A percentile compares a stretch with the other conserved stretches of the same genome.
Evolutionary conservation across 2,329 filamentous ascomycete genomes (phyloP).

Genomic region (Trichophyton benhamiae): DNA sequence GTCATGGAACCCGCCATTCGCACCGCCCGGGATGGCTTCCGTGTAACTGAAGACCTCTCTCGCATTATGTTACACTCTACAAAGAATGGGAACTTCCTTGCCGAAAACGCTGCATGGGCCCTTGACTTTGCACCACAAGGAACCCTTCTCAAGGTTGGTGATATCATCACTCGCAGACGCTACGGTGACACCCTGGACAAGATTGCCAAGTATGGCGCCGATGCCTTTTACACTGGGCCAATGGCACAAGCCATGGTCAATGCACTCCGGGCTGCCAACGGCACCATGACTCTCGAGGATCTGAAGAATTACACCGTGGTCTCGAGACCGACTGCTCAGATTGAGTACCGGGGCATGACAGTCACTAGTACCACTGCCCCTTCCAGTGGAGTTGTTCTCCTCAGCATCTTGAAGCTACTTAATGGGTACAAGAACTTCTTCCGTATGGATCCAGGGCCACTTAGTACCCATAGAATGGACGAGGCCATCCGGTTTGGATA

Average conservation of each 20-base stretch:
- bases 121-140: constrained; percentile 81
- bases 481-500: constrained; percentile 89
- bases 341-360: constrained; percentile 57
- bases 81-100: constrained; percentile 50
- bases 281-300: constrained; percentile 77
- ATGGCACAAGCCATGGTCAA: constrained; percentile 63
- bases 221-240: constrained; percentile 61
- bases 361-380: constrained; percentile 58
- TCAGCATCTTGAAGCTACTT: constrained; percentile 70
- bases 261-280: constrained; percentile 55
- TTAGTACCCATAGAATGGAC: constrained; percentile 69
- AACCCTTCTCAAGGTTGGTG: constrained; percentile 55
- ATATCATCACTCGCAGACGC: constrained; percentile 66
- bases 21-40: constrained; percentile 62
- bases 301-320: constrained; percentile 60
- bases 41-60: constrained; percentile 59
- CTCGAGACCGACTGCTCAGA: constrained; percentile 49
- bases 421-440: constrained; percentile 60
- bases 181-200: constrained; percentile 69
- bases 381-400: constrained; percentile 61
- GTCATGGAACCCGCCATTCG: constrained; percentile 63
- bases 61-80: constrained; percentile 53
- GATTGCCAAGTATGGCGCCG: constrained; percentile 60
- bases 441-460: constrained; percentile 43
- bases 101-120: constrained; percentile 66